Conservation (phyloP, 2,329 filamentous ascomycete genomes). For the Ceratocystis harringtonii region DNA sequence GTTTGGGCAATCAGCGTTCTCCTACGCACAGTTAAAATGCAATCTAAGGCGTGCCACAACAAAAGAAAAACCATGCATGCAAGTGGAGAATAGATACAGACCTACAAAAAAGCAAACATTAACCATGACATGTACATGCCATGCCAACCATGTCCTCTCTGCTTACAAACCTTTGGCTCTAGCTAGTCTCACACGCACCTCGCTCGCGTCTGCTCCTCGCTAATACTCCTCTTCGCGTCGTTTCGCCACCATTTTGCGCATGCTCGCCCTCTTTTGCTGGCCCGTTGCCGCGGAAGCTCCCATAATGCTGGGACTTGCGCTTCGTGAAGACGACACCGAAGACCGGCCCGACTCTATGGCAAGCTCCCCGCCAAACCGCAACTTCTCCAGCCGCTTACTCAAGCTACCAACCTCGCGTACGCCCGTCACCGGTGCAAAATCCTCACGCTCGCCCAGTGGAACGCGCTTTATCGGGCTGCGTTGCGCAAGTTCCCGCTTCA, state of each 20-base stretch:
- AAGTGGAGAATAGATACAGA: not conserved
- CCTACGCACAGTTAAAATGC: not conserved
- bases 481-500: constrained; percentile 50
- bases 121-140: not conserved
- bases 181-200: not conserved
- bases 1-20: not conserved
- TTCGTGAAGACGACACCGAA: not conserved
- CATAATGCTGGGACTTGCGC: not conserved
- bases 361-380: constrained; percentile 5
- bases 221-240: constrained; percentile 6
- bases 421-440: constrained; percentile 23
- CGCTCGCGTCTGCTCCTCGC: not conserved
- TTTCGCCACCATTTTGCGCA: constrained; percentile 8
- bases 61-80: not conserved
- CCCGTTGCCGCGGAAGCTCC: not conserved
- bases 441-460: constrained; percentile 40
- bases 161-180: not conserved
- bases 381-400: constrained; percentile 11
- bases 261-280: constrained; percentile 6
- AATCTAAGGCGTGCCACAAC: not conserved
- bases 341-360: not conserved
- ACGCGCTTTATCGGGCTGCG: constrained; percentile 48
- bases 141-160: not conserved
- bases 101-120: not conserved
- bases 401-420: constrained; percentile 11